Conservation (phyloP, 345 rosid genomes). For the Moringa oleifera region DNA sequence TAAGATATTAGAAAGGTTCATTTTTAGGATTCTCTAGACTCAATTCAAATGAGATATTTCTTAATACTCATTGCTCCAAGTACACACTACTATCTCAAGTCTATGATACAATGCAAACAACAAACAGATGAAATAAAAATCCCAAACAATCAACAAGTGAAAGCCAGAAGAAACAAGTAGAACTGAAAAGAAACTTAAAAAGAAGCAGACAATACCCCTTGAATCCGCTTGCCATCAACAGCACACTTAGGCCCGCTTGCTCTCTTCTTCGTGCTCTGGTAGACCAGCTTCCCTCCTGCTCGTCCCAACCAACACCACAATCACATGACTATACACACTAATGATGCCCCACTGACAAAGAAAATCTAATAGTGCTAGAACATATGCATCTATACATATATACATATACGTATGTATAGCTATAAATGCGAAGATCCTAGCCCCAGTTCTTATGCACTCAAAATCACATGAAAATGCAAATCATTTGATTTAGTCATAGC, state of each 20-base stretch:
- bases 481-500: too few species aligned
- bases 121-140: too few species aligned
- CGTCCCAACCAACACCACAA: background rate
- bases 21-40: too few species aligned
- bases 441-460: background rate
- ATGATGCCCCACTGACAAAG: background rate
- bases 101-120: too few species aligned
- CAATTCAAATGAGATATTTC: too few species aligned
- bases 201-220: slow-evolving; percentile 57
- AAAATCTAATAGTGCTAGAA: background rate
- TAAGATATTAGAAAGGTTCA: too few species aligned
- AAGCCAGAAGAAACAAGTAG: background rate
- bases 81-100: too few species aligned
- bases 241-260: slow-evolving; percentile 91
- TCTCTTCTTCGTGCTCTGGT: slow-evolving; percentile 80
- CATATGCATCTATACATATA: background rate
- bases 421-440: background rate
- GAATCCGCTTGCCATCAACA: slow-evolving; percentile 87
- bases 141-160: background rate
- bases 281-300: slow-evolving; percentile 84
- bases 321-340: background rate
- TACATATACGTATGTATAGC: background rate
- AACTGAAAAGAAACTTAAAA: background rate
- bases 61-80: too few species aligned
- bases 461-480: too few species aligned